phyloP scores from a whole-genome alignment of 768 basidiomycete species.

The Serendipita sp. region DNA sequence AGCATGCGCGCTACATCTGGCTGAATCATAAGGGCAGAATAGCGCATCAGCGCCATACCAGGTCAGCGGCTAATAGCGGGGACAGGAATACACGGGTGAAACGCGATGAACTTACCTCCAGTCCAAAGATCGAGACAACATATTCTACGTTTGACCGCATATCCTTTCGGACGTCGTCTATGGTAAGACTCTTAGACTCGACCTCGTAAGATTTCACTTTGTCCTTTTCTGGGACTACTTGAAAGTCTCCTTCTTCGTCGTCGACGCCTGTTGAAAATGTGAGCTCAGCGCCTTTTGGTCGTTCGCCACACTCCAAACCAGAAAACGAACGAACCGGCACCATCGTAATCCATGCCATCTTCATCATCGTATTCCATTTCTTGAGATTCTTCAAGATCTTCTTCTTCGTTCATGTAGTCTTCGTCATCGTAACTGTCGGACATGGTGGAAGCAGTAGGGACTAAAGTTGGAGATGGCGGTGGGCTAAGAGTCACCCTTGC shows the following conservation, averaged over 20 bases:
- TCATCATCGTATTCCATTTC: slow-evolving; percentile 26
- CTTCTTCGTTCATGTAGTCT: slow-evolving; percentile 12
- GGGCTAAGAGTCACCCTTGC: neutral
- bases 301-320: neutral
- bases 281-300: slow-evolving; percentile 3
- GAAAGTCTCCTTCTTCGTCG: slow-evolving; percentile 39
- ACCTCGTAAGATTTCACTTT: slow-evolving; percentile 67
- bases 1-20: slow-evolving; percentile 54
- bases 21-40: slow-evolving; percentile 22
- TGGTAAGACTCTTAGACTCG: slow-evolving; percentile 61
- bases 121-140: slow-evolving; percentile 72
- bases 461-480: neutral
- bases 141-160: slow-evolving; percentile 73
- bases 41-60: slow-evolving; percentile 5
- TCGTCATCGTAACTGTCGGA: slow-evolving; percentile 12
- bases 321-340: neutral
- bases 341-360: slow-evolving; percentile 27
- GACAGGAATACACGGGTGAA: neutral
- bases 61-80: neutral
- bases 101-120: slow-evolving; percentile 50
- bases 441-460: slow-evolving; percentile 2
- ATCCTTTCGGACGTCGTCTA: slow-evolving; percentile 55
- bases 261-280: slow-evolving; percentile 13
- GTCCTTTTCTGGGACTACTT: slow-evolving; percentile 30
- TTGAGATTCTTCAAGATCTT: slow-evolving; percentile 2